Evolutionary conservation across 1,284 basidiomycete genomes (phyloP).

Genomic region (Sanguinoderma infundibulare): DNA sequence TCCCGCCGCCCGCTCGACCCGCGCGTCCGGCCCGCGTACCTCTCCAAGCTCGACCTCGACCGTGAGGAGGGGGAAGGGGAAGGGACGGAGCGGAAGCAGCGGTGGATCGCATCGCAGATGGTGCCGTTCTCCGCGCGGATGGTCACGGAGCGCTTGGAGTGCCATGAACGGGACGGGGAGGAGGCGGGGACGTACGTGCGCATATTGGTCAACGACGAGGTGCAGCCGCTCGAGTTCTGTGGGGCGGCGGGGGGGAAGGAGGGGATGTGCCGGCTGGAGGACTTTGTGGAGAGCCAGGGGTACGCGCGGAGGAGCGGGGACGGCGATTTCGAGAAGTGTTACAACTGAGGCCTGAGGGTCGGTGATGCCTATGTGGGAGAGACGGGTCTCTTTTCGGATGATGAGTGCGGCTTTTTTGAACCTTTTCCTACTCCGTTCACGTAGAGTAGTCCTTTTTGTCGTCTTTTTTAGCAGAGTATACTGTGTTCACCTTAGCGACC

Average conservation of each 20-base stretch:
- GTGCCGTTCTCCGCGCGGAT: conserved; percentile 70
- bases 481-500: too few relatives aligned
- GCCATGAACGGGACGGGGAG: conserved; percentile 34
- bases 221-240: conserved; percentile 69
- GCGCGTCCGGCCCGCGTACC: neutral
- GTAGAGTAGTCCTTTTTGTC: too few relatives aligned
- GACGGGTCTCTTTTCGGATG: neutral
- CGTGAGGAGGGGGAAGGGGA: conserved; percentile 31
- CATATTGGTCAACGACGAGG: conserved; percentile 63
- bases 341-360: neutral
- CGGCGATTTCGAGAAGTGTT: conserved; percentile 69
- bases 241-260: conserved; percentile 49
- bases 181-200: conserved; percentile 29
- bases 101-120: conserved; percentile 61
- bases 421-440: too few relatives aligned
- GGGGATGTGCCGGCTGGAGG: conserved; percentile 67
- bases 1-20: conserved; percentile 45
- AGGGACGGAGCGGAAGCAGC: conserved; percentile 34
- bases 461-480: too few relatives aligned
- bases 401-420: too few relatives aligned
- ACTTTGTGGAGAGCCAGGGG: conserved; percentile 72
- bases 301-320: conserved; percentile 68
- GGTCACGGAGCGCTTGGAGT: conserved; percentile 64
- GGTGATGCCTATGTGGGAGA: too few relatives aligned
- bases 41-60: conserved; percentile 4